phyloP scores from a whole-genome alignment of 139 green algal genomes.

The Asterochloris erici region DNA sequence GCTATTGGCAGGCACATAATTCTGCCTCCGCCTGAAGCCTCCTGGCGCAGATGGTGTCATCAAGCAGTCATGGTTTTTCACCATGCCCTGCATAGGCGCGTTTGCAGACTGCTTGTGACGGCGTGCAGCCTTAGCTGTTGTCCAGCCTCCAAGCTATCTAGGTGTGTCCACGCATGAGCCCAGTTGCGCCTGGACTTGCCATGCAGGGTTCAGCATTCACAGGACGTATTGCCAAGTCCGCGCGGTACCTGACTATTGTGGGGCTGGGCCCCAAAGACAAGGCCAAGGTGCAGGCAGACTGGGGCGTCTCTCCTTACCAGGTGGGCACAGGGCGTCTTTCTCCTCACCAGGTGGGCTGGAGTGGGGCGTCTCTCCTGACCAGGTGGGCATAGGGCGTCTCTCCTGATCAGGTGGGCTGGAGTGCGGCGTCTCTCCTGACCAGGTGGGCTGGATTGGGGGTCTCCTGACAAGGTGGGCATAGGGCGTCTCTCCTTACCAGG shows the following conservation, averaged over 20 bases:
- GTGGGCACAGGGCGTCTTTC: background rate
- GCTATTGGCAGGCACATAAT: background rate
- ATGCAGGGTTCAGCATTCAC: constrained; percentile 32
- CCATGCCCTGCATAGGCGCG: background rate
- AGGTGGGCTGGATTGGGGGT: too few relatives aligned
- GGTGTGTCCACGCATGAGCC: background rate
- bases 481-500: background rate
- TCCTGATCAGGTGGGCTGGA: constrained; percentile 39
- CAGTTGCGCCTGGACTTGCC: background rate
- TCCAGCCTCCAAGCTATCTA: background rate
- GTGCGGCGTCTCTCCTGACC: constrained; percentile 43
- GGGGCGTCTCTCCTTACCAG: constrained; percentile 56
- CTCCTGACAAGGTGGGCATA: too few relatives aligned
- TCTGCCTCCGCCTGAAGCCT: background rate
- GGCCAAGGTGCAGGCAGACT: constrained; percentile 33
- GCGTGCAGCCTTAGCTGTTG: background rate
- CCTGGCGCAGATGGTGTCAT: background rate
- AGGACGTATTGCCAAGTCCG: constrained; percentile 19
- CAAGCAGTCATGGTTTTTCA: background rate
- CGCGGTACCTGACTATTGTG: constrained; percentile 51
- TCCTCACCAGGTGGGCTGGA: too few relatives aligned
- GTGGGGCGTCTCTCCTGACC: too few relatives aligned
- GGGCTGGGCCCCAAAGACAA: constrained; percentile 66
- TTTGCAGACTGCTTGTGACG: background rate
- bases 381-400: constrained; percentile 33